Evolutionary conservation across 345 rosid species (phyloP), one percentile per base, ranked within the genome.

Genomic region (Lepidium africanum): DNA sequence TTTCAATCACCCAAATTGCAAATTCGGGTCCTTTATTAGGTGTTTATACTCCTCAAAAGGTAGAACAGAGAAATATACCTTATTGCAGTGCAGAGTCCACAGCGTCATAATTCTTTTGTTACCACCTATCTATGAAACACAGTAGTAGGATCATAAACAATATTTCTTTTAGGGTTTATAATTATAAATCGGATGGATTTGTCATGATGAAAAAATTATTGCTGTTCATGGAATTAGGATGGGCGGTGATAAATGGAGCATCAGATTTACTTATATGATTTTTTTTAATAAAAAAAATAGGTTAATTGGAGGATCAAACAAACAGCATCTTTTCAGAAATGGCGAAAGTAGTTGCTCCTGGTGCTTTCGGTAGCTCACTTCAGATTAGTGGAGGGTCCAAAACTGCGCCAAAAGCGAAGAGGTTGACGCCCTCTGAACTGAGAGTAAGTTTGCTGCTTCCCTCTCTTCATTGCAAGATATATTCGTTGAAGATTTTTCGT

Each of bases 321-420:
- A 65, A 63, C 25, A 52, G 12, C 17, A 27, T 19, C 1, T 16
- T 35, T 58, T 35, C 5, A 43, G 30, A 46, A 54, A 89, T 92
- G 95, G 89, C 86, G 43, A 86, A 80, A 56, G 92, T 89, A 25
- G 88, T 87, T 71, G 81, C 86, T 25, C 82, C 85, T 49, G 78
- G 83, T 75, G 45, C 81, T n/a, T 70, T 83, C 52, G 73, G 75
- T 57, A 74, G 27, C 47, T 76, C 88, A 46, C 80, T 79, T 68
- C 88, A 80, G 73, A 68, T 77, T 17, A 75, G 67, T 32, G 89
- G 82, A 19, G 77, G 80, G 53, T 46, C 79, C 17, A 84, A 77
- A 35, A 66, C 76, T 53, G 84, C 65, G 36, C 39, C 78, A 15
- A 76, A 76, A 56, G 63, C 77, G 48, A 86, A 85, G 77, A 77